These are phyloP conservation scores for Fusarium newnesense DNA, from an alignment of 2,329 filamentous ascomycete genomes.

Conservation along the genomic window DNA sequence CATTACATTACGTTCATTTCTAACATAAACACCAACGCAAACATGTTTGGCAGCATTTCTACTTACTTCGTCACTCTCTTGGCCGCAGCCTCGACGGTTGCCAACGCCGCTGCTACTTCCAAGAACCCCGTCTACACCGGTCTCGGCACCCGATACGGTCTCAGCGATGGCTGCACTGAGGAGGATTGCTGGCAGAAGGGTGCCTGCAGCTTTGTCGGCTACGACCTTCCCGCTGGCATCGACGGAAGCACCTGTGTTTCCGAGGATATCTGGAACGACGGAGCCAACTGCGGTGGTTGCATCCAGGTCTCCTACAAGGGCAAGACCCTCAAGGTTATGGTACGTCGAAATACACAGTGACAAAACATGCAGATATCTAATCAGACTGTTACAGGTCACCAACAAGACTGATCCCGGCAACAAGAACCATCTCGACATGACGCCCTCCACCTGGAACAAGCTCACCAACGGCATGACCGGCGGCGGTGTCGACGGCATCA, in stretches of 20 bases:
- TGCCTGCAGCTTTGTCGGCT: conserved; percentile 18
- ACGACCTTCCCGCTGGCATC: conserved; percentile 8
- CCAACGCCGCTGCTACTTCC: background rate
- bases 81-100: conserved; percentile 15
- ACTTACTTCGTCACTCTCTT: conserved; percentile 6
- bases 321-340: conserved; percentile 17
- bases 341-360: fast-evolving
- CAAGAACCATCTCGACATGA: conserved; percentile 25
- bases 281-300: conserved; percentile 16
- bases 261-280: conserved; percentile 15
- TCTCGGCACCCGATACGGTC: conserved; percentile 10
- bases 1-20: background rate
- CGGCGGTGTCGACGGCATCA: conserved; percentile 14
- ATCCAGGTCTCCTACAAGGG: conserved; percentile 4
- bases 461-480: conserved; percentile 14
- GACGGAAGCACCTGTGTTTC: conserved; percentile 14
- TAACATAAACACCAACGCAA: background rate
- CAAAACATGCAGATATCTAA: background rate
- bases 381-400: background rate
- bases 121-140: background rate
- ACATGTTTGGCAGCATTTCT: conserved; percentile 1
- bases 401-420: conserved; percentile 18
- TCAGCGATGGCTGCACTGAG: conserved; percentile 9
- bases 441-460: conserved; percentile 13
- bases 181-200: conserved; percentile 17